Conservation (phyloP, 371 early-diverging fungal species). For the Mucor mucedo region DNA sequence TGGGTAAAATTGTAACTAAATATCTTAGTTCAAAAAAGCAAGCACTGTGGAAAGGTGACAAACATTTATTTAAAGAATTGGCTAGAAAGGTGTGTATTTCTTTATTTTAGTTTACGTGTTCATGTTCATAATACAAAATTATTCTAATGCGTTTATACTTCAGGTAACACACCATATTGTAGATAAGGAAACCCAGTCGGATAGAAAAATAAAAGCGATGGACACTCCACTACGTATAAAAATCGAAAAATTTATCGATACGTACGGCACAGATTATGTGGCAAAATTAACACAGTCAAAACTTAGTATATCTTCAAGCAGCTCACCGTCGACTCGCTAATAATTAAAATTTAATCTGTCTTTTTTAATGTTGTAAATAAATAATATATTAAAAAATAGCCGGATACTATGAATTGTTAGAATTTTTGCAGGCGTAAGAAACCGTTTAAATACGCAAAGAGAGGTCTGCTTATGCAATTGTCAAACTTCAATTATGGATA, state of each 20-base stretch:
- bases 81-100: conserved; percentile 47
- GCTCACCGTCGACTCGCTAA: neutral
- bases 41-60: conserved; percentile 48
- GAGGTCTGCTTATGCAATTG: too few relatives aligned
- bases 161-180: conserved; percentile 58
- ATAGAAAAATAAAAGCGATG: conserved; percentile 41
- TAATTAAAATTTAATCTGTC: neutral
- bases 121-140: neutral
- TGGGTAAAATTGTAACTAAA: conserved; percentile 50
- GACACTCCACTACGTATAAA: conserved; percentile 35
- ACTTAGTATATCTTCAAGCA: neutral
- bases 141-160: neutral
- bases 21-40: conserved; percentile 44
- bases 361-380: too few relatives aligned
- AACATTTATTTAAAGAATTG: conserved; percentile 54
- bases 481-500: too few relatives aligned
- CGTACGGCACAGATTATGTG: conserved; percentile 42
- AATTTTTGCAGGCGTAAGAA: too few relatives aligned
- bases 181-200: conserved; percentile 45
- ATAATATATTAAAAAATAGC: too few relatives aligned
- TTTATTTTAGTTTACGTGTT: neutral
- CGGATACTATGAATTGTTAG: too few relatives aligned
- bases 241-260: conserved; percentile 54
- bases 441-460: too few relatives aligned
- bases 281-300: conserved; percentile 13